Evolutionary conservation across 2,329 filamentous ascomycete species (phyloP).

Genomic region (Pseudocercospora eumusae): DNA sequence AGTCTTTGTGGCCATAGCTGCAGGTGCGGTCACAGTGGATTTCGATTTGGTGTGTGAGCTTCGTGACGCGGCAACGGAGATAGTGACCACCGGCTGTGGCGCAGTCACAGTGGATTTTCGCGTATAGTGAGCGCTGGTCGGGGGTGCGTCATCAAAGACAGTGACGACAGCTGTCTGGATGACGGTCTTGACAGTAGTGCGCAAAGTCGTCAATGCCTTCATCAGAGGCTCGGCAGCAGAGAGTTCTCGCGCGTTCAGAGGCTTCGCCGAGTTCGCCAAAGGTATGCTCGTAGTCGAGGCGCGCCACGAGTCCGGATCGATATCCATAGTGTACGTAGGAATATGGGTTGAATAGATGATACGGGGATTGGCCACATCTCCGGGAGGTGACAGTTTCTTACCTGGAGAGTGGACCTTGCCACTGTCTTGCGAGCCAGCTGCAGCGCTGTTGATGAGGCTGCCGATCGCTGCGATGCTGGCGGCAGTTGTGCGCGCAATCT

Average conservation of each 20-base stretch:
- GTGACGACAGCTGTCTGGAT: not conserved
- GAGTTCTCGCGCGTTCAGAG: not conserved
- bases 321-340: not conserved
- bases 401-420: not conserved
- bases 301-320: not conserved
- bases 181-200: not conserved
- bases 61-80: not conserved
- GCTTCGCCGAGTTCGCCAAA: not conserved
- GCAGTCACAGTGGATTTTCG: not conserved
- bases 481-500: slow-evolving; percentile 3
- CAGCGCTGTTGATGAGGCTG: not conserved
- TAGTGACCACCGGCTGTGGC: not conserved
- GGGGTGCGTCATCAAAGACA: not conserved
- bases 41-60: not conserved
- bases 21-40: not conserved
- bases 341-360: not conserved
- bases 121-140: not conserved
- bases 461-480: not conserved
- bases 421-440: not conserved
- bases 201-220: not conserved
- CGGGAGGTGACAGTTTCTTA: not conserved
- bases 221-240: not conserved
- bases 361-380: not conserved
- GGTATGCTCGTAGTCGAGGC: slow-evolving; percentile 1
- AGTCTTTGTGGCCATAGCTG: not conserved